These are phyloP conservation scores for Phytophthora litchii DNA, from an alignment of 352 stramenopile genomes.

Conservation along the genomic window DNA sequence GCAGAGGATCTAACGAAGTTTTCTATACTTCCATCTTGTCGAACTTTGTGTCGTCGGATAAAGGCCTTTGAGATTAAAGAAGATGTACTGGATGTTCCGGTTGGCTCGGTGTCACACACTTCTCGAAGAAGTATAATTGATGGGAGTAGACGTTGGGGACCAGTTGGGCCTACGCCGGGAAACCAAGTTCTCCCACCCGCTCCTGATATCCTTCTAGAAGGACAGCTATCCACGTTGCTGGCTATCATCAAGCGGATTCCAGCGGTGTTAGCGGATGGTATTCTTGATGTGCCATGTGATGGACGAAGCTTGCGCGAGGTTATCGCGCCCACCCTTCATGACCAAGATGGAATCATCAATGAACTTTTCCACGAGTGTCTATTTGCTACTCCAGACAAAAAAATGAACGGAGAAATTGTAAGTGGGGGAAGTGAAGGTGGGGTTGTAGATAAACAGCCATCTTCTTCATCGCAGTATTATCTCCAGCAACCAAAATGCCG, in stretches of 20 bases:
- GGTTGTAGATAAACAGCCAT: constrained; percentile 18
- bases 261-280: constrained; percentile 47
- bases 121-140: constrained; percentile 18
- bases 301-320: constrained; percentile 61
- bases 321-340: constrained; percentile 48
- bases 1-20: constrained; percentile 51
- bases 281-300: constrained; percentile 45
- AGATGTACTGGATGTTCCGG: constrained; percentile 10
- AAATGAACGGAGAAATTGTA: constrained; percentile 24
- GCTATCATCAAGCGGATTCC: constrained; percentile 64
- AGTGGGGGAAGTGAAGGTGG: constrained; percentile 19
- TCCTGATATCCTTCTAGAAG: constrained; percentile 54
- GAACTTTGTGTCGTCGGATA: constrained; percentile 55
- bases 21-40: constrained; percentile 48
- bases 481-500: constrained; percentile 83
- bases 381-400: constrained; percentile 57
- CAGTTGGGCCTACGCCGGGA: constrained; percentile 1
- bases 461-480: constrained; percentile 70
- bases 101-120: constrained; percentile 4
- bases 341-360: constrained; percentile 65
- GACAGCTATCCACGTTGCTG: constrained; percentile 62
- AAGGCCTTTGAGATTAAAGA: constrained; percentile 48
- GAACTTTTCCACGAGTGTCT: constrained; percentile 76
- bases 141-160: constrained; percentile 10
- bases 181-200: constrained; percentile 22